Base-by-base conservation (phyloP, 352 stramenopile genomes). In the Phytophthora vignae region DNA sequence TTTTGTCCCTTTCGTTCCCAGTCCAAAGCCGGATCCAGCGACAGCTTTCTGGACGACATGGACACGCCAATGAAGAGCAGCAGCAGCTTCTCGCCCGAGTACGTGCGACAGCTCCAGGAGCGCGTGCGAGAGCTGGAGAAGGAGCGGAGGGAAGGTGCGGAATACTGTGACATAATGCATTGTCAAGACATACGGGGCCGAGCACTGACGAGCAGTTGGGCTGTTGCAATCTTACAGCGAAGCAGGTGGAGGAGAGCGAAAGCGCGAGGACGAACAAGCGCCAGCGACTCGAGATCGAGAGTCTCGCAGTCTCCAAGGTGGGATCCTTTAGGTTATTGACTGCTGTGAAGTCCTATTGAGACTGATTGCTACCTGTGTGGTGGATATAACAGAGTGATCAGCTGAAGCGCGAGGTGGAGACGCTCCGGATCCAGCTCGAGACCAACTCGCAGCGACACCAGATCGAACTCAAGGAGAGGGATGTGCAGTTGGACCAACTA, bases 401-500 rank as follows among this genome's bases (percentile, higher is more conserved):
- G 36, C 71, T 91, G 19, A 78, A 83, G 36, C 78, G 77, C 7
- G 78, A 93, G 40, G 60, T 91, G 25, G 78, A 87, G 60, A 77
- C 59, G 64, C 73, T 93, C 25, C 83, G 68, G 17, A 74, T 90
- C 46, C 86, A 92, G 63, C 55, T 91, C 55, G 71, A 81, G 36
- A 78, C 77, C 12, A 90, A 78, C 14, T 74, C 55, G 2, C 83
- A 91, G 63, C 74, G 71, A 27, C 84, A 94, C 44, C 83, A 92
- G 64, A 84, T 88, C 38, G 84, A 88, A 42, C 64, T 92, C 10
- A 90, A 90, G 64, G 85, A 92, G 61, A 77, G 86, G 58, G 86
- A 94, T 60, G 25, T 87, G n/a, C 76, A 92, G 40, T 19, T 95
- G 29, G 84, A 86, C 25, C 84, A 94, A 72, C 64, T 95, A n/a